Conservation (phyloP, 1,284 basidiomycete genomes). For the Fistulinella cinereoalba region DNA sequence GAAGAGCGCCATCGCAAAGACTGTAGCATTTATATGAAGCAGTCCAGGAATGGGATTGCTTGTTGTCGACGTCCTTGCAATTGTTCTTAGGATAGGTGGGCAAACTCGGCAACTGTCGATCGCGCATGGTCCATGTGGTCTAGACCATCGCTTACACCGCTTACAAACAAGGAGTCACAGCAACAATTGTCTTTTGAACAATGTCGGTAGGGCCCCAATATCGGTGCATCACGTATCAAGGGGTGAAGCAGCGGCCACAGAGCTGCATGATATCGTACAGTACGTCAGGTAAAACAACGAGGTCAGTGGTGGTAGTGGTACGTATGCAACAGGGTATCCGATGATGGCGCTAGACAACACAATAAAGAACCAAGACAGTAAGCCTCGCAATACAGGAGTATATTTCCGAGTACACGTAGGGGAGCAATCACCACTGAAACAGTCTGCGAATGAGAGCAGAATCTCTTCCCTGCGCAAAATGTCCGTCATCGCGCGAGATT, state of each 20-base stretch:
- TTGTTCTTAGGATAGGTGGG: constrained; percentile 17
- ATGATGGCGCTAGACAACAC: constrained; percentile 28
- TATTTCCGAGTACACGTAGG: constrained; percentile 24
- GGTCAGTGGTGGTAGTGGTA: constrained; percentile 36
- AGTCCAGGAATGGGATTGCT: constrained; percentile 7
- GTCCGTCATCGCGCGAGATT: constrained; percentile 32
- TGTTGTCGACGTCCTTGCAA: constrained; percentile 16
- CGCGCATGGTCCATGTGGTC: too few relatives aligned
- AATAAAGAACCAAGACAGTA: constrained; percentile 29
- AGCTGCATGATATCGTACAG: constrained; percentile 27
- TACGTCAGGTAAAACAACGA: constrained; percentile 24
- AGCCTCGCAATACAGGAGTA: constrained; percentile 29
- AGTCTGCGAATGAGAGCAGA: constrained; percentile 35
- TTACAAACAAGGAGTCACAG: constrained; percentile 7
- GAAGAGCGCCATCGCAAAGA: constrained; percentile 2
- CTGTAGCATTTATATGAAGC: constrained; percentile 17
- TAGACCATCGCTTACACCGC: constrained; percentile 2
- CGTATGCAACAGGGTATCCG: constrained; percentile 39
- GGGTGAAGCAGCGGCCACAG: neutral
- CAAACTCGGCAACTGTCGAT: neutral
- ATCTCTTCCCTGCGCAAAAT: constrained; percentile 33
- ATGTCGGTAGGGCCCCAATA: constrained; percentile 4
- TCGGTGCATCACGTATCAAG: neutral
- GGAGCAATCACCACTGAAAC: constrained; percentile 29
- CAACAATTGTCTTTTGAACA: constrained; percentile 9